phyloP scores from a whole-genome alignment of 2,329 filamentous ascomycete genomes.

The Monilinia aucupariae region DNA sequence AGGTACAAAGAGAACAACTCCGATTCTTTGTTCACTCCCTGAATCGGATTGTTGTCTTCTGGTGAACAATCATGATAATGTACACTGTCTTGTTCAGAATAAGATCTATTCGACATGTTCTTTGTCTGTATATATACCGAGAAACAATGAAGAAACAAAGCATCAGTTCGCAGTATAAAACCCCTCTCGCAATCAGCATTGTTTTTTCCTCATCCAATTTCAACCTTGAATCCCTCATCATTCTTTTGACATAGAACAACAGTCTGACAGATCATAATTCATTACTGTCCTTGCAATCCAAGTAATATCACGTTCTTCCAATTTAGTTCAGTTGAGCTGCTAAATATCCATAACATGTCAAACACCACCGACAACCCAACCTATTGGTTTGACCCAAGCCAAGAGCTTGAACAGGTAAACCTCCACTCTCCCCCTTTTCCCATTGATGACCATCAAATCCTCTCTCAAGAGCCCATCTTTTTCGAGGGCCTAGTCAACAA shows the following conservation, averaged over 20 bases:
- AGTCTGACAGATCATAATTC: no score
- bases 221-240: not conserved
- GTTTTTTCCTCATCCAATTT: conserved; percentile 5
- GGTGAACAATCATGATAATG: not conserved
- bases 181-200: conserved; percentile 19
- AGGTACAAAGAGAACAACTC: not conserved
- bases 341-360: conserved; percentile 13
- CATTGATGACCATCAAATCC: not conserved
- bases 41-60: not conserved
- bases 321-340: conserved; percentile 21
- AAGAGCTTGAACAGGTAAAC: not conserved
- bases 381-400: not conserved
- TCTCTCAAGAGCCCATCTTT: not conserved
- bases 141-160: conserved; percentile 5
- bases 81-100: not conserved
- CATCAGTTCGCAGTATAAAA: conserved; percentile 7
- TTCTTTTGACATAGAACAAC: not conserved
- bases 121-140: not conserved
- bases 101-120: not conserved
- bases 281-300: not conserved
- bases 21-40: not conserved
- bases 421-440: not conserved
- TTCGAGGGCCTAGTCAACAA: not conserved
- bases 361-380: not conserved
- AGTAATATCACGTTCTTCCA: not conserved